Evolutionary conservation across 306 rosid species (phyloP).

Genomic region (Canavalia gladiata): DNA sequence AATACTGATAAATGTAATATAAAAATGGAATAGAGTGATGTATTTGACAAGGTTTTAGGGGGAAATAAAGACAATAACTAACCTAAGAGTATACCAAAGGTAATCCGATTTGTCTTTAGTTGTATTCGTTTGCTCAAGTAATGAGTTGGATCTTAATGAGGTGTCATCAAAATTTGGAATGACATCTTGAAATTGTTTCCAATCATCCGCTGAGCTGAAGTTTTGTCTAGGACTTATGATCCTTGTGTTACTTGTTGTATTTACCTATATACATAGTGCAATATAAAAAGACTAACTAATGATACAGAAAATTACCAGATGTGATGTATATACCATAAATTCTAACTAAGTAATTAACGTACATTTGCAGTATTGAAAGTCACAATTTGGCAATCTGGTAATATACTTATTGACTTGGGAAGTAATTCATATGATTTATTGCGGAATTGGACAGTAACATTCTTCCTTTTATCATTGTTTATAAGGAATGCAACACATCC

Average conservation of each 20-base stretch:
- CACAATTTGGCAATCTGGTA: constrained; percentile 68
- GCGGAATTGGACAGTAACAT: constrained; percentile 59
- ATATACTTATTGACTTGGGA: constrained; percentile 75
- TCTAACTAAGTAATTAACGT: neutral
- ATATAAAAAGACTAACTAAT: neutral
- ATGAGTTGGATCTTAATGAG: constrained; percentile 54
- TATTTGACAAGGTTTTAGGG: neutral
- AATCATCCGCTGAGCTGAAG: constrained; percentile 59
- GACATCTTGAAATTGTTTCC: constrained; percentile 65
- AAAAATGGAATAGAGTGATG: neutral
- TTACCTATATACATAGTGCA: constrained; percentile 50
- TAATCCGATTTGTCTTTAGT: constrained; percentile 82
- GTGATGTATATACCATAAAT: neutral
- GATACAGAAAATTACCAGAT: neutral
- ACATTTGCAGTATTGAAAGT: constrained; percentile 74
- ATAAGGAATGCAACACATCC: constrained; percentile 73
- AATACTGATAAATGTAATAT: neutral
- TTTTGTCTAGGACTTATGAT: constrained; percentile 44
- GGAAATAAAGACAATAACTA: constrained; percentile 40
- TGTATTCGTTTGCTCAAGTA: constrained; percentile 75
- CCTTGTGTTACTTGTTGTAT: constrained; percentile 54
- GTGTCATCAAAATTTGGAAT: constrained; percentile 59
- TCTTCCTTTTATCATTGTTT: constrained; percentile 54
- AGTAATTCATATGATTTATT: constrained; percentile 57
- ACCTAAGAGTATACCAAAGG: constrained; percentile 78